These are phyloP conservation scores for Plasmodium adleri DNA, from an alignment of 169 alveolate species.

Conservation along the genomic window DNA sequence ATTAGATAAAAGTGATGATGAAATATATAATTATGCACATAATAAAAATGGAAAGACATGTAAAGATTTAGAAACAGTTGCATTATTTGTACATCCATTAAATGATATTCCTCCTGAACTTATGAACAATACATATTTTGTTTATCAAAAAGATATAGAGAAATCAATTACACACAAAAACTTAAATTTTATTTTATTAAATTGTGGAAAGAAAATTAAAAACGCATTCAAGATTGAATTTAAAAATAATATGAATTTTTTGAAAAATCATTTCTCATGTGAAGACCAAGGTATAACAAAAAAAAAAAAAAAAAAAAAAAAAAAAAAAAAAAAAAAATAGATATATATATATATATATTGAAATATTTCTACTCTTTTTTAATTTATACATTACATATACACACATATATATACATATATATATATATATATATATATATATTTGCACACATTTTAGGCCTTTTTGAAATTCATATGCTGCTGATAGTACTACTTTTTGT, in stretches of 20 bases:
- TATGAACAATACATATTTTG: slow-evolving; percentile 10
- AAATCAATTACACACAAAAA: neutral
- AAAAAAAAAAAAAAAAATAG: neutral
- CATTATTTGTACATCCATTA: slow-evolving; percentile 37
- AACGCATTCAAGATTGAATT: slow-evolving; percentile 70
- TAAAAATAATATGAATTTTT: slow-evolving; percentile 30
- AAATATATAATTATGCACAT: slow-evolving; percentile 32
- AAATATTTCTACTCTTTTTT: too few relatives aligned
- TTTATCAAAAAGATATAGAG: slow-evolving; percentile 39
- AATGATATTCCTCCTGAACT: neutral
- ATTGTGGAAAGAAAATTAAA: slow-evolving; percentile 38
- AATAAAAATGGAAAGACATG: slow-evolving; percentile 45
- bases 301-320: neutral
- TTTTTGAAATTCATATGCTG: slow-evolving; percentile 39
- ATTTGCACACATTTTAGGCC: neutral
- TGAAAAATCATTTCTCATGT: slow-evolving; percentile 66
- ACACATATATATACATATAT: neutral
- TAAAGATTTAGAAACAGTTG: slow-evolving; percentile 41
- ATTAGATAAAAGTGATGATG: slow-evolving; percentile 43
- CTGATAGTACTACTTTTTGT: slow-evolving; percentile 16
- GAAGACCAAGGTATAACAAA: slow-evolving; percentile 63
- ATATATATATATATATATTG: too few relatives aligned
- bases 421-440: neutral
- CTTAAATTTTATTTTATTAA: slow-evolving; percentile 27
- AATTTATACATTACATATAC: neutral